A percentile compares a stretch with the other conserved stretches of the same genome.
Evolutionary conservation across 352 stramenopile genomes (phyloP).

Genomic region (Thalassiosira hispida): DNA sequence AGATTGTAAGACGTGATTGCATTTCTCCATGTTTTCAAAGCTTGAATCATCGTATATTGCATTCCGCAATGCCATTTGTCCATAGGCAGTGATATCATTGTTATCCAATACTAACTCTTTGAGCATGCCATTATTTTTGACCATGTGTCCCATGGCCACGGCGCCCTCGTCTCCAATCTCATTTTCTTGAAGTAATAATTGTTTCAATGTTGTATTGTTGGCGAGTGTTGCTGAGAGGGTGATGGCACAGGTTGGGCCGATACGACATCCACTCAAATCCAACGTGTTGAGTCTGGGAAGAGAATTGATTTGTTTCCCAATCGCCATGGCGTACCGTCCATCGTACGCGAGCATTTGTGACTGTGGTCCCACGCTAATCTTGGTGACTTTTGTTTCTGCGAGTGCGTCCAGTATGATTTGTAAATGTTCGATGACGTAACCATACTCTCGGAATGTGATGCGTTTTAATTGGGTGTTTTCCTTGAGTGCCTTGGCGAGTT

Average conservation of each 20-base stretch:
- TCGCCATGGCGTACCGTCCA: background rate
- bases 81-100: background rate
- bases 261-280: too few relatives aligned
- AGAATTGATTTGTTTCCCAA: background rate
- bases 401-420: background rate
- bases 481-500: background rate
- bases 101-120: background rate
- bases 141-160: background rate
- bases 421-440: background rate
- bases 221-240: background rate
- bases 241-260: too few relatives aligned
- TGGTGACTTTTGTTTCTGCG: background rate
- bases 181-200: background rate
- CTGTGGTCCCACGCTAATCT: background rate
- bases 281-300: too few relatives aligned
- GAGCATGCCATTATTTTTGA: background rate
- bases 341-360: background rate
- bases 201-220: background rate
- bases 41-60: conserved; percentile 5
- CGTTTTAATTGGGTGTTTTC: background rate
- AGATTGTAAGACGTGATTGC: conserved; percentile 1
- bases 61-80: conserved; percentile 1
- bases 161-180: background rate
- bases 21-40: conserved; percentile 1
- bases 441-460: background rate